These are phyloP conservation scores for Tricholoma matsutake DNA, from an alignment of 768 basidiomycete genomes.

Conservation along the genomic window DNA sequence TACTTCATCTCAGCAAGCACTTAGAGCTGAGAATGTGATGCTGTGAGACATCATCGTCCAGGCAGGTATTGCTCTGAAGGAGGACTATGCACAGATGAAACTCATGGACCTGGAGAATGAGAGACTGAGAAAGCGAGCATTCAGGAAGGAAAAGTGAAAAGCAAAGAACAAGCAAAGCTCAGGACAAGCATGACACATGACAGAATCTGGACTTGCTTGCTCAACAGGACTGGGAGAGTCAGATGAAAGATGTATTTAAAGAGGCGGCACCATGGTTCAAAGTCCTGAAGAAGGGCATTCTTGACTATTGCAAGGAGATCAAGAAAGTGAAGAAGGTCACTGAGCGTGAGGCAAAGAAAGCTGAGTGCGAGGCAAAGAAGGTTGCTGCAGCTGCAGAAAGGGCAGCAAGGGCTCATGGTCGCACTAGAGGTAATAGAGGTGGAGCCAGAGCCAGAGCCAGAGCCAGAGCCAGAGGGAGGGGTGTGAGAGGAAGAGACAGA, in stretches of 20 bases:
- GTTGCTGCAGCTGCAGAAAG: background rate
- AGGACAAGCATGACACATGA: conserved; percentile 4
- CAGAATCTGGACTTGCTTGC: too few relatives aligned
- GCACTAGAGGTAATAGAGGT: too few relatives aligned
- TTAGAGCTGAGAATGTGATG: too few relatives aligned
- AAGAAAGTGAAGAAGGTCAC: conserved; percentile 4
- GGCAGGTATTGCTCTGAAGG: background rate
- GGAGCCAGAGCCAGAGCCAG: too few relatives aligned
- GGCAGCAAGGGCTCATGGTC: too few relatives aligned
- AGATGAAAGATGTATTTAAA: conserved; percentile 5
- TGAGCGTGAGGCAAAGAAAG: conserved; percentile 6
- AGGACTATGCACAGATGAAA: too few relatives aligned
- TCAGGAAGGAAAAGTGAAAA: conserved; percentile 5
- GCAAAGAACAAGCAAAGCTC: background rate
- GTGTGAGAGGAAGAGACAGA: background rate
- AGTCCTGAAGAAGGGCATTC: background rate
- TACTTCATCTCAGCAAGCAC: too few relatives aligned
- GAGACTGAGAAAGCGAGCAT: too few relatives aligned
- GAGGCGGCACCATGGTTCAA: conserved; percentile 5
- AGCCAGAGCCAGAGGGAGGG: background rate
- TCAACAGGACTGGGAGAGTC: too few relatives aligned
- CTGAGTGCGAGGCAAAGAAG: background rate
- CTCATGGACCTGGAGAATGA: too few relatives aligned
- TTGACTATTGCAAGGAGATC: background rate
- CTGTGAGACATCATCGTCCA: conserved; percentile 2